Evolutionary conservation across 2,329 filamentous ascomycete genomes (phyloP).

Genomic region (Aspergillus sp.): DNA sequence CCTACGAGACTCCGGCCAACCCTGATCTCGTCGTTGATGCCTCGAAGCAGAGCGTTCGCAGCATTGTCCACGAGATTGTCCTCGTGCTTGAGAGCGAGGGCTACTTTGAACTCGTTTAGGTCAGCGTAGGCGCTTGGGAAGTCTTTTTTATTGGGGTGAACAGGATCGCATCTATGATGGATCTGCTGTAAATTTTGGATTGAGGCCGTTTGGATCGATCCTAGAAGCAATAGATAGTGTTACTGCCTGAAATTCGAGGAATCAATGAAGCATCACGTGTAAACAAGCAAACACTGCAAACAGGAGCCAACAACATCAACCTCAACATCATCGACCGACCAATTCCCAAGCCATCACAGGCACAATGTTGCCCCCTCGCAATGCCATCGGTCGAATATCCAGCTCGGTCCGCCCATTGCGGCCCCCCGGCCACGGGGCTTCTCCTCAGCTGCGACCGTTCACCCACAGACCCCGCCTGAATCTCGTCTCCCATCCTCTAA

Average conservation of each 20-base stretch:
- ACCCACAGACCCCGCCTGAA: constrained; percentile 48
- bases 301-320: constrained; percentile 1
- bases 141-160: constrained; percentile 10
- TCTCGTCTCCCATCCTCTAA: constrained; percentile 40
- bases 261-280: no score
- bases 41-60: constrained; percentile 78
- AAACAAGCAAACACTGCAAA: constrained; percentile 14
- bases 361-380: constrained; percentile 26
- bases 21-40: constrained; percentile 76
- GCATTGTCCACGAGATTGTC: constrained; percentile 93
- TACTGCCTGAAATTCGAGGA: no score
- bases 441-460: constrained; percentile 41
- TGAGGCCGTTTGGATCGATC: constrained; percentile 12
- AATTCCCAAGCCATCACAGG: constrained; percentile 3
- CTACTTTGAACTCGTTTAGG: constrained; percentile 58
- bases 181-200: constrained; percentile 6
- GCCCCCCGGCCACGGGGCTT: constrained; percentile 25
- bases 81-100: constrained; percentile 83
- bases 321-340: not conserved
- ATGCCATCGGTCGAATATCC: constrained; percentile 32
- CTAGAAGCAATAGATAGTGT: constrained; percentile 10
- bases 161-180: constrained; percentile 4
- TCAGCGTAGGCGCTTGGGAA: constrained; percentile 7
- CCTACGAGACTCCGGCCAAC: constrained; percentile 77
- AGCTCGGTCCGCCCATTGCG: constrained; percentile 16